phyloP scores from a whole-genome alignment of 305 asterid genomes.

The Withania somnifera region DNA sequence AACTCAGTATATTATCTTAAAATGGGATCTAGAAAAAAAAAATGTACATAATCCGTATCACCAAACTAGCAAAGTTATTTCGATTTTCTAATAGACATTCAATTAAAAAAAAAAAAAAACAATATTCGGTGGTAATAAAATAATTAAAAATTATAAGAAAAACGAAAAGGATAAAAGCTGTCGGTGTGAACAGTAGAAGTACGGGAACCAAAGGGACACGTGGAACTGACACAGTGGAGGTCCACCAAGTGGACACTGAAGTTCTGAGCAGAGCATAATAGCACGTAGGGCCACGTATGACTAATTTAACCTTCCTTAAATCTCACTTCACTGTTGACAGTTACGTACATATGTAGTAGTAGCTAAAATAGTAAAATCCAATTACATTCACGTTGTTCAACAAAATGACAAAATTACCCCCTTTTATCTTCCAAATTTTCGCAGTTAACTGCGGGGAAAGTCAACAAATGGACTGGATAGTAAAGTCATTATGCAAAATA shows the following conservation, averaged over 20 bases:
- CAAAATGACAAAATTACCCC: conserved; percentile 47
- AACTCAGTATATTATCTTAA: not conserved
- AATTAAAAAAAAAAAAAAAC: not conserved
- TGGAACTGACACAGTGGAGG: conserved; percentile 8
- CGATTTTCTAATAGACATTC: too few species aligned
- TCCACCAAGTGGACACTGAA: conserved; percentile 14
- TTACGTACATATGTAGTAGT: not conserved
- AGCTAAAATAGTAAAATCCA: not conserved
- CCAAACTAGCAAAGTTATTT: too few species aligned
- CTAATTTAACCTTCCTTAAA: conserved; percentile 14
- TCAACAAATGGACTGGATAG: conserved; percentile 12
- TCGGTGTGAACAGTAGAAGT: conserved; percentile 19
- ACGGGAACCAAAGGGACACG: not conserved
- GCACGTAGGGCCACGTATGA: conserved; percentile 30
- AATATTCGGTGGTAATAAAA: not conserved
- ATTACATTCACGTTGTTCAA: not conserved
- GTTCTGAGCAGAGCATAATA: conserved; percentile 16
- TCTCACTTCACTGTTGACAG: not conserved
- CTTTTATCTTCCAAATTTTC: conserved; percentile 11
- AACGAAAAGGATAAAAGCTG: not conserved
- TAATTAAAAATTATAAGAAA: not conserved
- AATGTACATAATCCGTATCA: too few species aligned
- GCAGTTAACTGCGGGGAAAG: conserved; percentile 25
- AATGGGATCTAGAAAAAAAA: too few species aligned
- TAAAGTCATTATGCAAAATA: conserved; percentile 27